phyloP scores from a whole-genome alignment of 495 filamentous ascomycete genomes.

The Collariella sp. region DNA sequence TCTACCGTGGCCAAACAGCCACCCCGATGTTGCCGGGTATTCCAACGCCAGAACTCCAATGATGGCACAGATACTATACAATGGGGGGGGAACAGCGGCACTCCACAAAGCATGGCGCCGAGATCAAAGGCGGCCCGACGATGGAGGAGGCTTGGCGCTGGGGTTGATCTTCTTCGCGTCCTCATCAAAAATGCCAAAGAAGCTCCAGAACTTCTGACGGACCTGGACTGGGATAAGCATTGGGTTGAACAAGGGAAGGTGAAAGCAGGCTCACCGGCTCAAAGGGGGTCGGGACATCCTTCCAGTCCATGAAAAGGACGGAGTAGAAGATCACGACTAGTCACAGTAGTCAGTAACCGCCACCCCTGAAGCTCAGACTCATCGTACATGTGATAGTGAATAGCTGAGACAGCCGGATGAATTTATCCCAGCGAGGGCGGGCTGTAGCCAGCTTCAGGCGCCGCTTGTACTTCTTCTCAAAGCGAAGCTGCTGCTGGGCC shows the following conservation, averaged over 20 bases:
- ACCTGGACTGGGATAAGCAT: constrained; percentile 12
- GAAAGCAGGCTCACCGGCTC: constrained; percentile 40
- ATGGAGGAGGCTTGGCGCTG: neutral
- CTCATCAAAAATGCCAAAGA: constrained; percentile 22
- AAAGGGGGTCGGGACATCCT: constrained; percentile 52
- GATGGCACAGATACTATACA: constrained; percentile 18
- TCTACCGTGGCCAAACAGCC: constrained; percentile 7
- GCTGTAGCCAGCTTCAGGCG: constrained; percentile 62
- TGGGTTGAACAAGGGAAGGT: neutral
- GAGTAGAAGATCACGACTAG: constrained; percentile 63
- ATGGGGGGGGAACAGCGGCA: neutral
- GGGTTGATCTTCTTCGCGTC: constrained; percentile 11
- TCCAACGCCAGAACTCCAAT: constrained; percentile 27
- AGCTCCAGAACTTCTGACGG: constrained; percentile 16
- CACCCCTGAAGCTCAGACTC: neutral
- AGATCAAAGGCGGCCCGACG: neutral
- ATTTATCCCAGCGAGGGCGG: constrained; percentile 66
- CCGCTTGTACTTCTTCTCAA: constrained; percentile 67
- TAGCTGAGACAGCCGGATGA: constrained; percentile 61
- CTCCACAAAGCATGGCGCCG: neutral
- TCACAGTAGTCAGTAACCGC: constrained; percentile 2
- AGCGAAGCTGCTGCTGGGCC: constrained; percentile 73
- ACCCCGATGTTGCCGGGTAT: constrained; percentile 19
- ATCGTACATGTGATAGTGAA: constrained; percentile 51
- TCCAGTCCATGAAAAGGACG: constrained; percentile 73